These are phyloP conservation scores for Cytidiella melzeri DNA, from an alignment of 768 basidiomycete genomes.

Conservation along the genomic window DNA sequence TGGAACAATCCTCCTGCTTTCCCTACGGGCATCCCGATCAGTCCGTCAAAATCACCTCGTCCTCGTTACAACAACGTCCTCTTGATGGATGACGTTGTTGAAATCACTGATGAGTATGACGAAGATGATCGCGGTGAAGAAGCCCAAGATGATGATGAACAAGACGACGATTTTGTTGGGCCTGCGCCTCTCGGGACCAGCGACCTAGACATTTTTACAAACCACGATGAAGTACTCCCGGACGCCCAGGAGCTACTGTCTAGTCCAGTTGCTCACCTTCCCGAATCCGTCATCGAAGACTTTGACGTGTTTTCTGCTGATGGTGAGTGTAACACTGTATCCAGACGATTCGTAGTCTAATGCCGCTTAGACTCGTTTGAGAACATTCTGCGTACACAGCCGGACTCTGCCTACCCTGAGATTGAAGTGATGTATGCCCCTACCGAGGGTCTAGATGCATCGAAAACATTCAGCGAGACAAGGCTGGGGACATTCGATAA, in stretches of 20 bases:
- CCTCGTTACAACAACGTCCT: constrained; percentile 6
- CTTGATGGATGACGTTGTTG: constrained; percentile 14
- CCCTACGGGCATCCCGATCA: constrained; percentile 19
- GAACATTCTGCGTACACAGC: no score
- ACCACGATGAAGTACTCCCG: neutral
- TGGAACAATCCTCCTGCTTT: constrained; percentile 34
- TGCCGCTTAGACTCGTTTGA: no score
- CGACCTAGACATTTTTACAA: constrained; percentile 16
- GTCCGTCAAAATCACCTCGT: neutral
- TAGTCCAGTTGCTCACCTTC: no score
- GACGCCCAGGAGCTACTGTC: neutral
- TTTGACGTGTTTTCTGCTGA: neutral
- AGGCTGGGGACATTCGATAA: no score
- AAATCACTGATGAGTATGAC: constrained; percentile 20
- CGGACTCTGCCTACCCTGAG: no score
- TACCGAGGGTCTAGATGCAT: no score
- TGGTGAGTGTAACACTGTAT: neutral
- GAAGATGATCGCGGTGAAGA: no score
- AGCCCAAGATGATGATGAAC: no score
- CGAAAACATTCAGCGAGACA: no score
- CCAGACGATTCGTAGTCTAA: no score
- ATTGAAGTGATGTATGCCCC: no score
- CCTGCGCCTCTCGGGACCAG: constrained; percentile 25
- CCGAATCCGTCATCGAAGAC: neutral
- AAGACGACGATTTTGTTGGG: constrained; percentile 14